Percentiles rank a stretch among this genome's conserved stretches.
Conservation (phyloP, 192 early-diverging fungal species). For the Coemansia biformis region DNA sequence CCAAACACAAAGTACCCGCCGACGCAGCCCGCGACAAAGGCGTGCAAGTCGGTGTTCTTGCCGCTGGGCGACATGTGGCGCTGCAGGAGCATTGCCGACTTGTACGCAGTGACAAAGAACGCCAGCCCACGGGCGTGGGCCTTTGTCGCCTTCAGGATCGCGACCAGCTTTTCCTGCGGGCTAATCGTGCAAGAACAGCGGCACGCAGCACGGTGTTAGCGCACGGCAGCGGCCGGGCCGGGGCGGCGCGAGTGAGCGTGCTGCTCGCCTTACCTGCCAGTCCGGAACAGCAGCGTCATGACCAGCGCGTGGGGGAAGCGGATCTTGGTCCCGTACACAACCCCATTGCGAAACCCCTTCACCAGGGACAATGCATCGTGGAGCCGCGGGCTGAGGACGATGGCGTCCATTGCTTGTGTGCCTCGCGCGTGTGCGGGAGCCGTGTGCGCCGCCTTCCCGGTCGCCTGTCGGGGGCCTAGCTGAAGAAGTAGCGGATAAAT, state of each 20-base stretch:
- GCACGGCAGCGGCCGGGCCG: background rate
- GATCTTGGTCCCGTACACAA: constrained; percentile 94
- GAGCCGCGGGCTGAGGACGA: constrained; percentile 67
- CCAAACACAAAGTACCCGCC: constrained; percentile 95
- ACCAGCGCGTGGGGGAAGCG: constrained; percentile 95
- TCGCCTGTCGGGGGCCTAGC: no score
- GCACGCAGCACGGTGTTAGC: no score
- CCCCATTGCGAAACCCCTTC: constrained; percentile 90
- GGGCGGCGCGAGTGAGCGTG: background rate
- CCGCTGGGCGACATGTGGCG: constrained; percentile 59
- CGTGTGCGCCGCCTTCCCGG: no score
- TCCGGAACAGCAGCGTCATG: constrained; percentile 91
- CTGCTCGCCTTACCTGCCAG: constrained; percentile 59
- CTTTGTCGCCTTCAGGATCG: constrained; percentile 81
- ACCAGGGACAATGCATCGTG: constrained; percentile 77
- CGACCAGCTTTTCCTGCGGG: constrained; percentile 65
- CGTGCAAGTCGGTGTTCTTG: constrained; percentile 71
- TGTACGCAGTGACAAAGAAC: constrained; percentile 91
- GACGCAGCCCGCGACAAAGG: constrained; percentile 85
- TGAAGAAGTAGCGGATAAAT: no score
- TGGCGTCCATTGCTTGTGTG: constrained; percentile 8
- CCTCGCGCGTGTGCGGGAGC: no score
- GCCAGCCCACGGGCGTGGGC: constrained; percentile 86
- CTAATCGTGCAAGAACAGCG: constrained; percentile 33
- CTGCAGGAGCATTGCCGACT: constrained; percentile 78